phyloP scores from a whole-genome alignment of 306 rosid species.

The Rubus parviflorus region DNA sequence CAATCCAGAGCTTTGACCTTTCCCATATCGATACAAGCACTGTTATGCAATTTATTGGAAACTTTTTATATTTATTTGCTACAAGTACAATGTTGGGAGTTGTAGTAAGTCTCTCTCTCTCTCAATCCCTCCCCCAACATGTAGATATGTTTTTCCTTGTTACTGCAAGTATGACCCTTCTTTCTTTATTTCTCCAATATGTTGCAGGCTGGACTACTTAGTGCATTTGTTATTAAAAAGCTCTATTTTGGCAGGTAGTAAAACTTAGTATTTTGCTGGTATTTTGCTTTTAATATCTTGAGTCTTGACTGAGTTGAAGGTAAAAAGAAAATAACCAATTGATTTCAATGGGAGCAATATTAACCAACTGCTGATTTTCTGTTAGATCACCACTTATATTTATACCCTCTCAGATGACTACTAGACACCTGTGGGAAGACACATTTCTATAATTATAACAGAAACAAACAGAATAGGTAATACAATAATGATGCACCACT shows the following conservation, averaged over 20 bases:
- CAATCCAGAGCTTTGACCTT: slow-evolving; percentile 92
- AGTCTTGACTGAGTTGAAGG: neutral
- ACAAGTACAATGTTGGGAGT: slow-evolving; percentile 78
- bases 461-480: neutral
- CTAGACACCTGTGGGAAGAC: neutral
- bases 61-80: slow-evolving; percentile 60
- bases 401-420: neutral
- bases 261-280: slow-evolving; percentile 26
- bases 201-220: slow-evolving; percentile 81
- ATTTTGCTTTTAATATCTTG: neutral
- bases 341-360: neutral
- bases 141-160: neutral
- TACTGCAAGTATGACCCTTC: neutral
- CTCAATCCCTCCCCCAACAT: neutral
- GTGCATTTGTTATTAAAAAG: slow-evolving; percentile 72
- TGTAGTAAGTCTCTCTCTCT: slow-evolving; percentile 50
- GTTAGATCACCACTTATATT: neutral
- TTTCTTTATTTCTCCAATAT: neutral
- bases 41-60: slow-evolving; percentile 61
- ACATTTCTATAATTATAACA: neutral
- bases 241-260: slow-evolving; percentile 87
- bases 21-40: slow-evolving; percentile 67
- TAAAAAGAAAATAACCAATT: neutral
- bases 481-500: neutral
- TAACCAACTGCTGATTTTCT: neutral